These are phyloP conservation scores for Stylonectria norvegica DNA, from an alignment of 2,329 filamentous ascomycete species.

Conservation along the genomic window DNA sequence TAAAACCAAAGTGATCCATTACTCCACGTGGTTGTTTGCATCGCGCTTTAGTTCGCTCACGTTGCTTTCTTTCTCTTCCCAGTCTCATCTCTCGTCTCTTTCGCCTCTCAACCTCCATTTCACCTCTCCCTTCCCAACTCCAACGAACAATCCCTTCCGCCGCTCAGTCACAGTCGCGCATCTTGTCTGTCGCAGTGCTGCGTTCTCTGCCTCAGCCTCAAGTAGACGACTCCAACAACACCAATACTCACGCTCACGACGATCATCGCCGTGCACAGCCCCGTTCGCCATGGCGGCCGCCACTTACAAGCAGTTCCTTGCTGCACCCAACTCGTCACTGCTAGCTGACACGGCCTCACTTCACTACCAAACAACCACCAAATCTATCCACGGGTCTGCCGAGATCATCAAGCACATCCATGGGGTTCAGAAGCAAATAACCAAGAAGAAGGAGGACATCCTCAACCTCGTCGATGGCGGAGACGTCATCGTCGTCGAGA, in stretches of 20 bases:
- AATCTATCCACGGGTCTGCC: constrained; percentile 64
- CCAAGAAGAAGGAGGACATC: constrained; percentile 77
- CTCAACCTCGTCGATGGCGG: constrained; percentile 70
- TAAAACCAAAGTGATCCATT: no score
- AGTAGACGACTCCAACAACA: no score
- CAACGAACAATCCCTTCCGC: constrained; percentile 6
- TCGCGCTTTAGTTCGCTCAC: no score
- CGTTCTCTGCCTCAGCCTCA: no score
- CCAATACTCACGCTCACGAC: no score
- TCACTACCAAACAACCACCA: constrained; percentile 89
- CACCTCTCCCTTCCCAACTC: constrained; percentile 3
- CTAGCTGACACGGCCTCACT: constrained; percentile 65
- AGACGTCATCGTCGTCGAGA: constrained; percentile 73
- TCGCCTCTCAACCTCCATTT: background rate
- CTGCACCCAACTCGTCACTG: constrained; percentile 59
- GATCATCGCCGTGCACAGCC: no score
- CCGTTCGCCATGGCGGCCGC: constrained; percentile 40
- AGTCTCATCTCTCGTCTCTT: constrained; percentile 1
- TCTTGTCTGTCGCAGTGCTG: no score
- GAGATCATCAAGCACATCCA: constrained; percentile 81
- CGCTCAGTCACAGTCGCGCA: constrained; percentile 14
- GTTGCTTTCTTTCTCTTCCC: constrained; percentile 21
- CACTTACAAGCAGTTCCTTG: constrained; percentile 70
- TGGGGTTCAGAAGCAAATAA: constrained; percentile 67
- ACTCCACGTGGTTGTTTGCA: constrained; percentile 30